A percentile compares a stretch with the other conserved stretches of the same genome.
Evolutionary conservation across 2,329 filamentous ascomycete genomes (phyloP).

Genomic region (Scolecobasidium constrictum): DNA sequence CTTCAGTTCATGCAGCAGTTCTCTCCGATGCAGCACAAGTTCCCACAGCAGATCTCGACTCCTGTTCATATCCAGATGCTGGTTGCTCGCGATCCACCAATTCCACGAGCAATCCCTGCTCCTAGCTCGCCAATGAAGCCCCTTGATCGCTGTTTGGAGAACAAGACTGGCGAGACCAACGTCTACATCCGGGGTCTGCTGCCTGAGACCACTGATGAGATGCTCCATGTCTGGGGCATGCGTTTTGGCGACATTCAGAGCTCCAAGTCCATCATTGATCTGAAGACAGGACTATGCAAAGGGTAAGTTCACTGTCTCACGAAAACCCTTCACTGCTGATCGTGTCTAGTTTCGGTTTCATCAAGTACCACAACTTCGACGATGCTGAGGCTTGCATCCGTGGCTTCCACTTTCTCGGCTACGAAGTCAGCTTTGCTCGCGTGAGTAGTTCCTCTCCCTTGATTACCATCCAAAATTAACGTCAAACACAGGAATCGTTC

Average conservation of each 20-base stretch:
- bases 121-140: conserved; percentile 79
- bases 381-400: conserved; percentile 94
- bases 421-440: conserved; percentile 94
- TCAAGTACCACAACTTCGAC: conserved; percentile 80
- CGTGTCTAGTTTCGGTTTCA: conserved; percentile 74
- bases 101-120: conserved; percentile 83
- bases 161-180: conserved; percentile 90
- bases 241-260: conserved; percentile 92
- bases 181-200: conserved; percentile 96
- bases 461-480: conserved; percentile 13
- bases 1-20: conserved; percentile 35
- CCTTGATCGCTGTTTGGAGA: conserved; percentile 87
- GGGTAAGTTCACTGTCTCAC: conserved; percentile 48
- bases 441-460: conserved; percentile 46
- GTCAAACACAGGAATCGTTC: conserved; percentile 96
- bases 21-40: conserved; percentile 28
- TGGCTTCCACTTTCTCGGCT: conserved; percentile 86
- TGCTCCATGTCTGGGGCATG: conserved; percentile 68
- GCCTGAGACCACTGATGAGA: conserved; percentile 87
- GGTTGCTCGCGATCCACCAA: conserved; percentile 59
- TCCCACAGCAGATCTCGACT: conserved; percentile 26
- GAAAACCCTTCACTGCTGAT: background rate
- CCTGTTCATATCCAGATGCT: conserved; percentile 35
- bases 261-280: conserved; percentile 97
- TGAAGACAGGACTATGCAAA: conserved; percentile 87